Evolutionary conservation across 331 rosid species (phyloP).

Genomic region (Quercus phellos): DNA sequence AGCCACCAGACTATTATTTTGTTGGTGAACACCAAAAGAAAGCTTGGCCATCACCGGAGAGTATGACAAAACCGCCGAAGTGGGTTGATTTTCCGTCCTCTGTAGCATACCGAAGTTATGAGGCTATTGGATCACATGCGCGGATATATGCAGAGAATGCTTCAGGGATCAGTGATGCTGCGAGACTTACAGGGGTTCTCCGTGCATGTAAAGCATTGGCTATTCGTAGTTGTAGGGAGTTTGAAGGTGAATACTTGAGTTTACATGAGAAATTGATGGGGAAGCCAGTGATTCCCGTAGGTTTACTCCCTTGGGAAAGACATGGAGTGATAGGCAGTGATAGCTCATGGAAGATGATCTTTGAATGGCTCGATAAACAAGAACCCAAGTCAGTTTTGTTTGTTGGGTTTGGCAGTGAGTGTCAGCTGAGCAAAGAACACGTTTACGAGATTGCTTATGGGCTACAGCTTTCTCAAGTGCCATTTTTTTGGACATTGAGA

Average conservation of each 20-base stretch:
- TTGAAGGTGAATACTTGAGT: constrained; percentile 23
- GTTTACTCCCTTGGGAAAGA: constrained; percentile 28
- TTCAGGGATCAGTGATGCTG: too few species aligned
- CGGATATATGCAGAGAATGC: too few species aligned
- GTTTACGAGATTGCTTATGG: constrained; percentile 19
- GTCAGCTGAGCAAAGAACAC: constrained; percentile 6
- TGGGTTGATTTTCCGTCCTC: background rate
- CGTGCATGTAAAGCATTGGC: too few species aligned
- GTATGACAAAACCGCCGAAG: background rate
- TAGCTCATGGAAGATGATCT: constrained; percentile 8
- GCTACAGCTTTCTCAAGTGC: constrained; percentile 5
- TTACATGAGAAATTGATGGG: background rate
- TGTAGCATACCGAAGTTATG: background rate
- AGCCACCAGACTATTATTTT: background rate
- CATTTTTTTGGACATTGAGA: background rate
- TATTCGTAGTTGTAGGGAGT: background rate
- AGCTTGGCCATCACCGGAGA: background rate
- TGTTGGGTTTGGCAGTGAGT: too few species aligned
- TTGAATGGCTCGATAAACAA: constrained; percentile 27
- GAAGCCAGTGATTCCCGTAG: constrained; percentile 22
- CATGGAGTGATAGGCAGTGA: background rate
- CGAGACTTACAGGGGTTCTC: background rate
- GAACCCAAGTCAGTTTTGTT: too few species aligned
- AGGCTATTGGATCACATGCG: background rate
- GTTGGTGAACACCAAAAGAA: background rate